Evolutionary conservation across 2,329 filamentous ascomycete genomes (phyloP).

Genomic region (Aspergillus hortae): DNA sequence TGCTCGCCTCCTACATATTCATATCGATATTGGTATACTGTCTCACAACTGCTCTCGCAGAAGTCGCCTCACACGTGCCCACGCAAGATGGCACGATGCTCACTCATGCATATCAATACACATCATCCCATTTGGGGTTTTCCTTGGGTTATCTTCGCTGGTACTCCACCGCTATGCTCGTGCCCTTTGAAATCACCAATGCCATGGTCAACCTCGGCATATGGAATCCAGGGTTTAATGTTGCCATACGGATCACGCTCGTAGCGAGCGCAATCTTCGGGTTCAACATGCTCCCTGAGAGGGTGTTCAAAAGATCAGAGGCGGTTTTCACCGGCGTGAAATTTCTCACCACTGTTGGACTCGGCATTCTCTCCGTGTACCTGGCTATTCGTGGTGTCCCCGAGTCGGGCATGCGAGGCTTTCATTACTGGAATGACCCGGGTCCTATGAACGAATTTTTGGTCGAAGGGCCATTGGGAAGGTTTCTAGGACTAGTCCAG

Average conservation of each 20-base stretch:
- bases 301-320: slow-evolving; percentile 48
- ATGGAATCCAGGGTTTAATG: slow-evolving; percentile 46
- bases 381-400: slow-evolving; percentile 52
- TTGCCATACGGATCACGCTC: slow-evolving; percentile 48
- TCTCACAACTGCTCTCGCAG: slow-evolving; percentile 44
- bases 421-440: slow-evolving; percentile 48
- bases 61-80: slow-evolving; percentile 37
- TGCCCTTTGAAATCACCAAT: slow-evolving; percentile 61
- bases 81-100: slow-evolving; percentile 37
- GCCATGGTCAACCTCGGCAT: slow-evolving; percentile 61
- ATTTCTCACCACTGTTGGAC: slow-evolving; percentile 46
- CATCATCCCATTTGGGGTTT: slow-evolving; percentile 37
- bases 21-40: slow-evolving; percentile 46
- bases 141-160: slow-evolving; percentile 42
- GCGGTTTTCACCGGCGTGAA: slow-evolving; percentile 49
- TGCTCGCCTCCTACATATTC: slow-evolving; percentile 51
- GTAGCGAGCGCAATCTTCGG: slow-evolving; percentile 56
- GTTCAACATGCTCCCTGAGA: slow-evolving; percentile 47
- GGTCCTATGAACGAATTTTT: slow-evolving; percentile 49
- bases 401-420: slow-evolving; percentile 46
- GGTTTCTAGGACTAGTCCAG: slow-evolving; percentile 48
- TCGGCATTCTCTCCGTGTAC: slow-evolving; percentile 49
- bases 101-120: slow-evolving; percentile 38
- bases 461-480: slow-evolving; percentile 43
- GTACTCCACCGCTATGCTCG: slow-evolving; percentile 44